These are phyloP conservation scores for Chalaropsis thielavioides DNA, from an alignment of 2,329 filamentous ascomycete species.

Conservation along the genomic window DNA sequence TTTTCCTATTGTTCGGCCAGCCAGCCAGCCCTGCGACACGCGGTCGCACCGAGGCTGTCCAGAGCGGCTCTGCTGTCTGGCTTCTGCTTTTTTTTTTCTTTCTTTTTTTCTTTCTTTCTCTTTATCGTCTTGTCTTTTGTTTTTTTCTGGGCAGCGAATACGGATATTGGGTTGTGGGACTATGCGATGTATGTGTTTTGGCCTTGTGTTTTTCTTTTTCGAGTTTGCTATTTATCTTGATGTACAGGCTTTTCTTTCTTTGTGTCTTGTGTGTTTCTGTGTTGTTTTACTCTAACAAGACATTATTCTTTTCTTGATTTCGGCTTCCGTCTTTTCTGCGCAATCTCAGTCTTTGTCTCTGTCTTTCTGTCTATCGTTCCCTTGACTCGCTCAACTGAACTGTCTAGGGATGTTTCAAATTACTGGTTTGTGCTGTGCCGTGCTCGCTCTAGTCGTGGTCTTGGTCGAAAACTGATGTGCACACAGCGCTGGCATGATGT, in stretches of 20 bases:
- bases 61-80: too few species aligned
- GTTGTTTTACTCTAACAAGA: neutral
- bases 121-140: neutral
- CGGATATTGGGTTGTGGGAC: neutral
- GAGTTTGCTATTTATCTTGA: neutral
- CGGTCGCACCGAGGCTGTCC: too few species aligned
- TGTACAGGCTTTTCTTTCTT: neutral
- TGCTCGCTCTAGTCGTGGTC: neutral
- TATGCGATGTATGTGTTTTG: neutral
- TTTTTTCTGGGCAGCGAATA: neutral
- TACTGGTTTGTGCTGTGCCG: neutral
- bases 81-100: neutral
- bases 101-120: neutral
- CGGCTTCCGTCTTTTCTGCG: too few species aligned
- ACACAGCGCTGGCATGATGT: too few species aligned
- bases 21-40: neutral
- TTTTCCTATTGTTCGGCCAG: neutral
- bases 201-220: neutral
- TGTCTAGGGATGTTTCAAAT: conserved; percentile 2
- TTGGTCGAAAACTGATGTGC: too few species aligned
- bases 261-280: neutral
- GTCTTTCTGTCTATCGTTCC: too few species aligned
- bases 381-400: neutral
- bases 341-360: too few species aligned
- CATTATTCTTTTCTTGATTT: neutral